Conservation (phyloP, 495 filamentous ascomycete species). For the Talaromyces liani region DNA sequence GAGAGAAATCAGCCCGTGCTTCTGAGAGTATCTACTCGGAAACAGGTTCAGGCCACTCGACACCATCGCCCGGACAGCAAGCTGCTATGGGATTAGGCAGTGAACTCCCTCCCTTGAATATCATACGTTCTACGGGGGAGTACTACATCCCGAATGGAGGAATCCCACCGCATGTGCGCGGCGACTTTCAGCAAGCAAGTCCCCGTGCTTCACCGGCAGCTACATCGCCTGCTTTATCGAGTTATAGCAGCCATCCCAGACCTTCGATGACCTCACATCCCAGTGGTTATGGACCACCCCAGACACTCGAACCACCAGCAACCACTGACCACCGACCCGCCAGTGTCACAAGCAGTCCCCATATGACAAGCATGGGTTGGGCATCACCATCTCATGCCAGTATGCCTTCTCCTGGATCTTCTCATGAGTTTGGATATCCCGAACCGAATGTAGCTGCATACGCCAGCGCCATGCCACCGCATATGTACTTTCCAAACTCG, state of each 20-base stretch:
- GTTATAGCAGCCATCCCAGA: slow-evolving; percentile 49
- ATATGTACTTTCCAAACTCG: slow-evolving; percentile 56
- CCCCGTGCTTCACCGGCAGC: slow-evolving; percentile 60
- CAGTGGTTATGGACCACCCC: slow-evolving; percentile 68
- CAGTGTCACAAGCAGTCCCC: slow-evolving; percentile 63
- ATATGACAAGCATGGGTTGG: slow-evolving; percentile 68
- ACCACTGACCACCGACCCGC: slow-evolving; percentile 64
- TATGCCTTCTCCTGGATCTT: slow-evolving; percentile 60
- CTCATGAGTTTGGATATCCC: slow-evolving; percentile 59
- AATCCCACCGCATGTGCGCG: slow-evolving; percentile 77
- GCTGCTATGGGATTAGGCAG: slow-evolving; percentile 61
- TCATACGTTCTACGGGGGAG: slow-evolving; percentile 59
- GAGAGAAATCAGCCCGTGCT: slow-evolving; percentile 54
- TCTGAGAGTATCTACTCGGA: slow-evolving; percentile 73
- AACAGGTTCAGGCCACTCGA: slow-evolving; percentile 73
- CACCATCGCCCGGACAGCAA: slow-evolving; percentile 76
- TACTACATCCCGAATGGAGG: slow-evolving; percentile 57
- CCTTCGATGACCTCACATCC: slow-evolving; percentile 77
- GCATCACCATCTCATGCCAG: slow-evolving; percentile 59
- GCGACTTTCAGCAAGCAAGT: slow-evolving; percentile 67
- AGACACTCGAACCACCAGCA: slow-evolving; percentile 80
- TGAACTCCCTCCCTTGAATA: slow-evolving; percentile 65
- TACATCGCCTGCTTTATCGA: slow-evolving; percentile 52
- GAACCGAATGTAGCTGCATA: slow-evolving; percentile 55
- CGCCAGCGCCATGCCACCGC: slow-evolving; percentile 50